Evolutionary conservation across 805 yeast genomes (phyloP).

Genomic region (Yarrowia deformans): DNA sequence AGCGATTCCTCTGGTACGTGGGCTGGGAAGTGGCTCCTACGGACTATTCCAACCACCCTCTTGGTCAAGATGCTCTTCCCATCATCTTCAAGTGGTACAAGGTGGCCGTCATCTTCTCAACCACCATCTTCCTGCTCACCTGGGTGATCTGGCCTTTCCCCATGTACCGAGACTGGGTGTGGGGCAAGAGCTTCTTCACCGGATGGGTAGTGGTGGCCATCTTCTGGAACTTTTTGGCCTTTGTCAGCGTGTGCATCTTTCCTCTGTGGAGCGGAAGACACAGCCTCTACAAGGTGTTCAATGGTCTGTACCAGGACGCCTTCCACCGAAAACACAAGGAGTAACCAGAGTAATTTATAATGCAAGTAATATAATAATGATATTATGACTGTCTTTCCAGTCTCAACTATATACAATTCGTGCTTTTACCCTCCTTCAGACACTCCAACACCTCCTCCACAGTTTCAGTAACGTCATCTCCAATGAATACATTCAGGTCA

Average conservation of each 20-base stretch:
- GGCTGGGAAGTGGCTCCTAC: conserved; percentile 36
- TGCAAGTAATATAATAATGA: not conserved
- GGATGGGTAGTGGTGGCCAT: conserved; percentile 82
- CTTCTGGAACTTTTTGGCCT: conserved; percentile 67
- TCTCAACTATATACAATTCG: conserved; percentile 6
- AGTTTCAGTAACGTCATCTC: not conserved
- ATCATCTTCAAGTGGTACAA: conserved; percentile 40
- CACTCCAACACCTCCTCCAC: conserved; percentile 12
- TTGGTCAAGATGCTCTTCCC: conserved; percentile 37
- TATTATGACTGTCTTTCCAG: no score
- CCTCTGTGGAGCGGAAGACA: conserved; percentile 59
- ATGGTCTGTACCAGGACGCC: conserved; percentile 3
- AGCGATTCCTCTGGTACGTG: conserved; percentile 27
- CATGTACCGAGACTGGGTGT: conserved; percentile 73
- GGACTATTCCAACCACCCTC: conserved; percentile 40
- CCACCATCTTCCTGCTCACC: conserved; percentile 57
- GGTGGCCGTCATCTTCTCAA: conserved; percentile 35
- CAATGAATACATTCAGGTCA: not conserved
- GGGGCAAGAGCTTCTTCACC: conserved; percentile 71
- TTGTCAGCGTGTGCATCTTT: conserved; percentile 51
- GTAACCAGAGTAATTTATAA: conserved; percentile 8
- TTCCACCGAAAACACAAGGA: conserved; percentile 6
- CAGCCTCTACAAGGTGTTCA: conserved; percentile 23
- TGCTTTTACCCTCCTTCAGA: conserved; percentile 23
- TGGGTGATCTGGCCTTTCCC: conserved; percentile 85